phyloP scores from a whole-genome alignment of 2,329 filamentous ascomycete genomes.

The Sporothrix variecibatus region DNA sequence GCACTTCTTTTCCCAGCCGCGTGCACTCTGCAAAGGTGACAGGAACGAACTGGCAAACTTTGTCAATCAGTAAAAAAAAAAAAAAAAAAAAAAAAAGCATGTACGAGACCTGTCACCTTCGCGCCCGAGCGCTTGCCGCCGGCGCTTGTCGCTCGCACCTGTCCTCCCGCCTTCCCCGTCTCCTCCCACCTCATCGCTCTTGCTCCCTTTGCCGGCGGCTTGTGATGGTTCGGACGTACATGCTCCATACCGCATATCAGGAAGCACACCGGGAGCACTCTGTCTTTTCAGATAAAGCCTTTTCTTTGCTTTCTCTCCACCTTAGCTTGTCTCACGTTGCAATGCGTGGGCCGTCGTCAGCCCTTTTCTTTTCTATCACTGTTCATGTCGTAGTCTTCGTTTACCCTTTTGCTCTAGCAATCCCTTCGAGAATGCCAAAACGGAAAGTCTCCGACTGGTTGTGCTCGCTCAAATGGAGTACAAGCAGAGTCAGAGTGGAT shows the following conservation, averaged over 20 bases:
- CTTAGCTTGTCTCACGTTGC: background rate
- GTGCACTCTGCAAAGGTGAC: background rate
- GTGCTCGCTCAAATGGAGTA: background rate
- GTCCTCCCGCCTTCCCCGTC: background rate
- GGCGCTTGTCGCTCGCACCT: background rate
- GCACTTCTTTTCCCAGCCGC: background rate
- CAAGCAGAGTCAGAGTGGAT: background rate
- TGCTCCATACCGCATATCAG: background rate
- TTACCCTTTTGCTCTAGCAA: background rate
- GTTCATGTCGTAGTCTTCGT: no score
- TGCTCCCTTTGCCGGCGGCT: background rate
- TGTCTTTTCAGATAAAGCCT: background rate
- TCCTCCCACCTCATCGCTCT: background rate
- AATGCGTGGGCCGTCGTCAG: background rate
- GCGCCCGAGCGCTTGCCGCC: background rate
- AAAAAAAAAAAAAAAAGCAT: background rate
- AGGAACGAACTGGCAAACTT: background rate
- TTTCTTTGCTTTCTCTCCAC: no score
- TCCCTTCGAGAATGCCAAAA: background rate
- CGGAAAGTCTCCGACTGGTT: conserved; percentile 5
- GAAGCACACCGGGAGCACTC: background rate
- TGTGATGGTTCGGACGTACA: background rate
- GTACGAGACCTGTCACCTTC: conserved; percentile 5
- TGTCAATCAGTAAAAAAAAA: background rate
- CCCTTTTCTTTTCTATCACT: background rate